Evolutionary conservation across 805 yeast genomes (phyloP).

Genomic region (Starmerella apicola): DNA sequence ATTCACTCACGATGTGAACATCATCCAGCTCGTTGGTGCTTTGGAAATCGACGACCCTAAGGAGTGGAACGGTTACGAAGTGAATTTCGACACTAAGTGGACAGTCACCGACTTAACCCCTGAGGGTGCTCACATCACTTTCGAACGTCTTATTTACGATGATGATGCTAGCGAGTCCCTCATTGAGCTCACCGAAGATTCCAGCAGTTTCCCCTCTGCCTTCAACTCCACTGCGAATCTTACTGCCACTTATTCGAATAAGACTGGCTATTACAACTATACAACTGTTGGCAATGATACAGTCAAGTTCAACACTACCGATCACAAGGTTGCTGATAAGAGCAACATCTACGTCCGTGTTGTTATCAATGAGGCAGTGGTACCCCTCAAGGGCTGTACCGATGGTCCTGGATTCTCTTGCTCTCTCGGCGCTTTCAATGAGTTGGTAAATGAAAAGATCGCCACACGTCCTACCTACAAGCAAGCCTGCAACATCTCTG

Average conservation of each 20-base stretch:
- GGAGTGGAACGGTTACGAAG: conserved; percentile 28
- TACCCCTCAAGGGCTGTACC: conserved; percentile 37
- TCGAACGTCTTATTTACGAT: conserved; percentile 32
- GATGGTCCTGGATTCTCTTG: conserved; percentile 43
- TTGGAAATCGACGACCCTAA: conserved; percentile 37
- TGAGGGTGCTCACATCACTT: conserved; percentile 24
- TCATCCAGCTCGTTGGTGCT: conserved; percentile 37
- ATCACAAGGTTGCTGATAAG: not conserved
- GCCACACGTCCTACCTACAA: conserved; percentile 8
- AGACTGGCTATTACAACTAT: conserved; percentile 10
- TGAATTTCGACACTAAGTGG: conserved; percentile 38
- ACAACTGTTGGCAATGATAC: conserved; percentile 6
- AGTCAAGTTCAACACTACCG: conserved; percentile 1
- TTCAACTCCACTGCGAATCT: conserved; percentile 15
- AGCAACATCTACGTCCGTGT: conserved; percentile 35
- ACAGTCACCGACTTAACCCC: conserved; percentile 32
- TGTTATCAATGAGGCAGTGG: conserved; percentile 42
- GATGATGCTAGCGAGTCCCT: conserved; percentile 20
- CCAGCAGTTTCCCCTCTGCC: conserved; percentile 16
- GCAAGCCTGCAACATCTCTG: conserved; percentile 13
- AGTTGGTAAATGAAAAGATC: conserved; percentile 11
- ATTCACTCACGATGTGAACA: conserved; percentile 49
- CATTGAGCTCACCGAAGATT: conserved; percentile 3
- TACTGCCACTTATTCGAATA: conserved; percentile 14
- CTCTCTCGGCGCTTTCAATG: conserved; percentile 24